These are phyloP conservation scores for Escovopsis weberi DNA, from an alignment of 2,329 filamentous ascomycete species.

Conservation along the genomic window DNA sequence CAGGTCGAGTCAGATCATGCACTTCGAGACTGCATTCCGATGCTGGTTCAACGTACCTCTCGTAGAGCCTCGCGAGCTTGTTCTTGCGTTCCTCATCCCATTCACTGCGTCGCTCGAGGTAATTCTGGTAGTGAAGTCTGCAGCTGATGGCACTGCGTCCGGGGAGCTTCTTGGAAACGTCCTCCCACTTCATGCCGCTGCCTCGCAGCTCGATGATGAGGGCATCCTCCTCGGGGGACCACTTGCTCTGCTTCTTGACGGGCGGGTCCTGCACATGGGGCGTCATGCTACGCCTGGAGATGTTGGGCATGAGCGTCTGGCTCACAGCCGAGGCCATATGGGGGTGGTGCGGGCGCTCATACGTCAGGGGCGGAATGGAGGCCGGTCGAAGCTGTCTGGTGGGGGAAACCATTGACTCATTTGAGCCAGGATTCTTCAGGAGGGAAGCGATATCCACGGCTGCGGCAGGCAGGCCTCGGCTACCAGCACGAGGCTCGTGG, in stretches of 20 bases:
- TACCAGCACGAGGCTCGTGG: slow-evolving; percentile 13
- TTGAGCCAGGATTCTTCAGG: slow-evolving; percentile 61
- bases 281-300: slow-evolving; percentile 19
- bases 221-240: slow-evolving; percentile 87
- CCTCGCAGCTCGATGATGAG: slow-evolving; percentile 84
- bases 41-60: slow-evolving; percentile 49
- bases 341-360: slow-evolving; percentile 13
- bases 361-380: slow-evolving; percentile 11
- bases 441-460: slow-evolving; percentile 93
- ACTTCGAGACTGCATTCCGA: background rate
- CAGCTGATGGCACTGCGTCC: slow-evolving; percentile 90
- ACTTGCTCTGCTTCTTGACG: slow-evolving; percentile 92
- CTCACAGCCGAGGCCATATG: slow-evolving; percentile 14
- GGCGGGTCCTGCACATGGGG: slow-evolving; percentile 49
- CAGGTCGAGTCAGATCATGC: background rate
- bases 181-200: slow-evolving; percentile 95
- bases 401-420: slow-evolving; percentile 47
- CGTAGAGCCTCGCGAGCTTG: slow-evolving; percentile 85
- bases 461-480: slow-evolving; percentile 32
- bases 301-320: slow-evolving; percentile 17
- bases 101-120: slow-evolving; percentile 79
- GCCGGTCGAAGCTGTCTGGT: slow-evolving; percentile 16
- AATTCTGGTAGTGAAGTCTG: slow-evolving; percentile 92
- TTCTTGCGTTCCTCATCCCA: slow-evolving; percentile 98
- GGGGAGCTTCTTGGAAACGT: slow-evolving; percentile 82